Evolutionary conservation across 371 early-diverging fungal genomes (phyloP).

Genomic region (Mortierella sp.): DNA sequence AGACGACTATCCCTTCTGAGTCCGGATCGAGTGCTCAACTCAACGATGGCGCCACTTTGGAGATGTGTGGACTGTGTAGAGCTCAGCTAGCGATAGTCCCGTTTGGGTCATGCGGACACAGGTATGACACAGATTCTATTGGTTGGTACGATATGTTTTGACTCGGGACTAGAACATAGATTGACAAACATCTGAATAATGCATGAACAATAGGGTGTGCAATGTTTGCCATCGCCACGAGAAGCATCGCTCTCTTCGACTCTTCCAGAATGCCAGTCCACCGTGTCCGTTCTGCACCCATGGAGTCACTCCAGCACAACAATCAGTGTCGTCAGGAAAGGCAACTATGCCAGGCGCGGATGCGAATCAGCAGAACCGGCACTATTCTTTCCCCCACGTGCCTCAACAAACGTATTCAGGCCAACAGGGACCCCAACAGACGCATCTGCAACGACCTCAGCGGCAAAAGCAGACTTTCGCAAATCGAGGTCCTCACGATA

Average conservation of each 20-base stretch:
- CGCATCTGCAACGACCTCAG: background rate
- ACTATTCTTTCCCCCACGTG: slow-evolving; percentile 7
- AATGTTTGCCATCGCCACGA: slow-evolving; percentile 44
- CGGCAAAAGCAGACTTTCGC: background rate
- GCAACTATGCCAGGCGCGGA: background rate
- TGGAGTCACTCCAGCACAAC: slow-evolving; percentile 14
- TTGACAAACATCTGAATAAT: background rate
- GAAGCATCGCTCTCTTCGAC: slow-evolving; percentile 36
- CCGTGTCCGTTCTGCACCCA: slow-evolving; percentile 43
- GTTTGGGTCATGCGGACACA: slow-evolving; percentile 44
- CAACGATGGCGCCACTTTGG: background rate
- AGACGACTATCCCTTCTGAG: background rate
- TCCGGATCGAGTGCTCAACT: background rate
- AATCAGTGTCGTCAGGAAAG: background rate
- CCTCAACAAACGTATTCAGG: background rate
- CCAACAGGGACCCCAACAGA: slow-evolving; percentile 23
- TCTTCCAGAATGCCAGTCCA: slow-evolving; percentile 27
- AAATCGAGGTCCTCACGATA: background rate
- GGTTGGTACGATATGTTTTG: background rate
- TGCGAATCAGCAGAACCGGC: slow-evolving; percentile 11
- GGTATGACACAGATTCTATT: slow-evolving; percentile 10
- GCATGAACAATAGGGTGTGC: slow-evolving; percentile 29
- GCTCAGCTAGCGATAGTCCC: slow-evolving; percentile 27
- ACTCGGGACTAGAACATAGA: background rate
- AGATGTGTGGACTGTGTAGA: slow-evolving; percentile 40